Base-by-base conservation (phyloP, 2,329 filamentous ascomycete species). In the Immersiporthe knoxdaviesiana region DNA sequence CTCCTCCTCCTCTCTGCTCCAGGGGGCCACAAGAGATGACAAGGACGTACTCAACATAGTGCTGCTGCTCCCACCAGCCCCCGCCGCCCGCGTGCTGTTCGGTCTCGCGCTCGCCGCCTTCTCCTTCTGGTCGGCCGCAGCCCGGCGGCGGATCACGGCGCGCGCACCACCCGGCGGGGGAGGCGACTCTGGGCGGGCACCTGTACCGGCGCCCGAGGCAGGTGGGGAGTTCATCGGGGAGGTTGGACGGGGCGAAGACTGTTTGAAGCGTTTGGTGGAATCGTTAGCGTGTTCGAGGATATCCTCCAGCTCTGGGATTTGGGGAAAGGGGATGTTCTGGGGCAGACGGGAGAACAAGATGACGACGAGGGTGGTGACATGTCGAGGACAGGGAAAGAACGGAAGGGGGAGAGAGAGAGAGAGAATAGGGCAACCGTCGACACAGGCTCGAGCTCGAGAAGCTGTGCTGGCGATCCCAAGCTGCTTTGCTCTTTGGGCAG, bases 101-200 rank as follows among this genome's bases (percentile, higher is more conserved):
- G 96, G 96, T 75, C 96, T 88, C 74, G 89, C 92, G 91, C 97
- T 99, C 78, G 95, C 94, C 76, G 95, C 89, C 84, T 97, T 96
- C 84, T 98, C 96, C 83, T 97, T 97, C 84, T 97, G 92, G 81
- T 98, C 96, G 76, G 95, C 95, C 39, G 96, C 96, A 58, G 96
- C 95, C 80, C 96, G 93, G 81, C 96, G 91, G 81, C 96, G 91
- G 83, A 99, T 97, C 72, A 94, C 95, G 74, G 95, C 97, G 80
- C 96, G 94, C 77, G 96, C 94, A 76, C 96, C 96, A 74, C 96
- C 96, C 35, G 96, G 96, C 72, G 94, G 91, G 76, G 93, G 90
- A 71, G 95, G 94, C 63, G 95, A 97, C 39, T 92, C 91, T 68
- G 93, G 90, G 73, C 95, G 93, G 11, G 56, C 54, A 77, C 87